phyloP scores from a whole-genome alignment of 495 filamentous ascomycete genomes.

The Usnea hakonensis region DNA sequence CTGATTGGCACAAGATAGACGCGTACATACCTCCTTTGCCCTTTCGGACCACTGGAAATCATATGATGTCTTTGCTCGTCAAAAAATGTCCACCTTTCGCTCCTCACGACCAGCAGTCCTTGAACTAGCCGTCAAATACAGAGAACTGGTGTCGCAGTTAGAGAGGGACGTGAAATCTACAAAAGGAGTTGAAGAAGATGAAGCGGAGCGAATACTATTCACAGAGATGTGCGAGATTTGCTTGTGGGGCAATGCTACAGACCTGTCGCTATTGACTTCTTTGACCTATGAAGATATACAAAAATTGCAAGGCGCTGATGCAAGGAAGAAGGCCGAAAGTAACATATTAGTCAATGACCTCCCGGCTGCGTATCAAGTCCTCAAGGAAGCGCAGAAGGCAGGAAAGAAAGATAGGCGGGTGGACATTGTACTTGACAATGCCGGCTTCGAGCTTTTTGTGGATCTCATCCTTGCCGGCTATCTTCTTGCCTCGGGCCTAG shows the following conservation, averaged over 20 bases:
- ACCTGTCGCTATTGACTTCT: slow-evolving; percentile 81
- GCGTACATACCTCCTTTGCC: slow-evolving; percentile 67
- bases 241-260: slow-evolving; percentile 96
- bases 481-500: slow-evolving; percentile 69
- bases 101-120: slow-evolving; percentile 88
- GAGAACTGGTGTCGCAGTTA: slow-evolving; percentile 53
- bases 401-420: slow-evolving; percentile 59
- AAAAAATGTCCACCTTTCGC: slow-evolving; percentile 88
- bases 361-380: slow-evolving; percentile 57
- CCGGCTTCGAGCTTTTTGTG: slow-evolving; percentile 93
- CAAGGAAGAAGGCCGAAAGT: slow-evolving; percentile 72
- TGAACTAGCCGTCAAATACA: slow-evolving; percentile 74
- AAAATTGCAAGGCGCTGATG: slow-evolving; percentile 82
- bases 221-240: slow-evolving; percentile 94
- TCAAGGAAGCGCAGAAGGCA: slow-evolving; percentile 50
- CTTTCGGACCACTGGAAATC: slow-evolving; percentile 77
- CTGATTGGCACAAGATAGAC: slow-evolving; percentile 43
- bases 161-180: slow-evolving; percentile 26
- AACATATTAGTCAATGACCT: slow-evolving; percentile 88
- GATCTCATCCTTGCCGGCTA: slow-evolving; percentile 89
- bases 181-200: slow-evolving; percentile 46
- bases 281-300: slow-evolving; percentile 94
- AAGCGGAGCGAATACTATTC: slow-evolving; percentile 72
- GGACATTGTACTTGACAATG: slow-evolving; percentile 92
- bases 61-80: slow-evolving; percentile 85